phyloP scores from a whole-genome alignment of 2,329 filamentous ascomycete species.

The Beauveria varroae region DNA sequence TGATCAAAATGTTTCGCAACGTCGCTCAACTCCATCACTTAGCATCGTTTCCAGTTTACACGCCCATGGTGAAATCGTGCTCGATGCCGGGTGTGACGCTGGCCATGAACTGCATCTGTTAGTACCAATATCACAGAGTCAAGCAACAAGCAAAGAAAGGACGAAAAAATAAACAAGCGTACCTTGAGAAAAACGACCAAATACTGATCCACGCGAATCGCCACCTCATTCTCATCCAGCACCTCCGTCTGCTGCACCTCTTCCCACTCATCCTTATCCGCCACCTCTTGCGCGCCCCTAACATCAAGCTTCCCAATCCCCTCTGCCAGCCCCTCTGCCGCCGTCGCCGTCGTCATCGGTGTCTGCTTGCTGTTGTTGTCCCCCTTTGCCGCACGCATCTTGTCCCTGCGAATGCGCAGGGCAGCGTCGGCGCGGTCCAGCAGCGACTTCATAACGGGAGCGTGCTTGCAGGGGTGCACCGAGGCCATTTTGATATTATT shows the following conservation, averaged over 20 bases:
- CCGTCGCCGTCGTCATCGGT: constrained; percentile 20
- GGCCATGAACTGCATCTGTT: constrained; percentile 56
- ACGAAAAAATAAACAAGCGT: constrained; percentile 20
- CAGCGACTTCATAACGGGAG: constrained; percentile 94
- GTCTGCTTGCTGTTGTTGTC: neutral
- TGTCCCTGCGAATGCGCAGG: constrained; percentile 79
- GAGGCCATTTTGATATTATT: constrained; percentile 91
- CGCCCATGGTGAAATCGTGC: constrained; percentile 95
- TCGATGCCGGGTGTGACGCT: constrained; percentile 96
- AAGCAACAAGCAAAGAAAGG: neutral
- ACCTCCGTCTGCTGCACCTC: constrained; percentile 50
- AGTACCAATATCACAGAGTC: constrained; percentile 13
- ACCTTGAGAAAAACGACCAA: constrained; percentile 82
- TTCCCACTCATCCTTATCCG: constrained; percentile 53
- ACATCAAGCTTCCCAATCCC: constrained; percentile 62
- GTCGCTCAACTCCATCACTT: neutral
- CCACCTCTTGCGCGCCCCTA: constrained; percentile 34
- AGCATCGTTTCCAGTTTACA: constrained; percentile 40
- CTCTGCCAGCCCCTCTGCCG: constrained; percentile 79
- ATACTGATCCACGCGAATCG: constrained; percentile 83
- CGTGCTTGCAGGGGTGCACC: constrained; percentile 95
- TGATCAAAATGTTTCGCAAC: neutral
- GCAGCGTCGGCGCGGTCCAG: constrained; percentile 93
- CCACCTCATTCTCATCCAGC: constrained; percentile 63
- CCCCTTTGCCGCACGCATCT: constrained; percentile 48